These are phyloP conservation scores for Lecanicillium sp. DNA, from an alignment of 2,329 filamentous ascomycete genomes.

Conservation along the genomic window DNA sequence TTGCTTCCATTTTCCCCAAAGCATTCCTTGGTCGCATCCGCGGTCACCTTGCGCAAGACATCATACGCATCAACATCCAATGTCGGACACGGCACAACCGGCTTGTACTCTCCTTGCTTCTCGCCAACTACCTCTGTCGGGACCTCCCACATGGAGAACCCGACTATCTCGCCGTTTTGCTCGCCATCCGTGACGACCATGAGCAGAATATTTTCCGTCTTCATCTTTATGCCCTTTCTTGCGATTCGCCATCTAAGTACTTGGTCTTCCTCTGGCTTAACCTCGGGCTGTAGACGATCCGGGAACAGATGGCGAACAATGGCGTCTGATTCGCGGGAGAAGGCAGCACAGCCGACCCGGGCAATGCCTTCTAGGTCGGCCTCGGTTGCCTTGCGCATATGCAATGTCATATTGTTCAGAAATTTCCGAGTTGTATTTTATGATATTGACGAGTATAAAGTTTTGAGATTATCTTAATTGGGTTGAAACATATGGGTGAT, in stretches of 20 bases:
- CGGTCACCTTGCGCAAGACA: slow-evolving; percentile 6
- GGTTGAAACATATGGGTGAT: no score
- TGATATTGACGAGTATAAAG: no score
- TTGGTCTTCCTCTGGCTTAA: slow-evolving; percentile 1
- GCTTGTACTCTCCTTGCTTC: slow-evolving; percentile 5
- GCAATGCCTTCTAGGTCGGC: slow-evolving; percentile 17
- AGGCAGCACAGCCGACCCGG: slow-evolving; percentile 15
- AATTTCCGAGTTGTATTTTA: no score
- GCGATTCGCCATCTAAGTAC: slow-evolving; percentile 10
- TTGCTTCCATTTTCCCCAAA: slow-evolving; percentile 11
- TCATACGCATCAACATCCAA: slow-evolving; percentile 11
- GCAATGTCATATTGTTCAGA: slow-evolving; percentile 14
- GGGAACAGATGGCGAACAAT: slow-evolving; percentile 12
- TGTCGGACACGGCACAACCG: slow-evolving; percentile 4
- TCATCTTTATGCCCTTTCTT: slow-evolving; percentile 10
- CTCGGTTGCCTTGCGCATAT: slow-evolving; percentile 15
- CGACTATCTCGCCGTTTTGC: slow-evolving; percentile 10
- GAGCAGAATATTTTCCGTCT: slow-evolving; percentile 8
- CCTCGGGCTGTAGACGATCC: slow-evolving; percentile 7
- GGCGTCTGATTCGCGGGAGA: slow-evolving; percentile 12
- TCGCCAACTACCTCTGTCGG: slow-evolving; percentile 1
- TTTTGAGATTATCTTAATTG: no score
- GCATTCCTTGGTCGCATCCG: slow-evolving; percentile 4
- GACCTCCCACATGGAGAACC: slow-evolving; percentile 14
- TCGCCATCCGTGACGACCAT: slow-evolving; percentile 13